Base-by-base conservation (phyloP, 305 asterid genomes). In the Fraxinus dipetala region DNA sequence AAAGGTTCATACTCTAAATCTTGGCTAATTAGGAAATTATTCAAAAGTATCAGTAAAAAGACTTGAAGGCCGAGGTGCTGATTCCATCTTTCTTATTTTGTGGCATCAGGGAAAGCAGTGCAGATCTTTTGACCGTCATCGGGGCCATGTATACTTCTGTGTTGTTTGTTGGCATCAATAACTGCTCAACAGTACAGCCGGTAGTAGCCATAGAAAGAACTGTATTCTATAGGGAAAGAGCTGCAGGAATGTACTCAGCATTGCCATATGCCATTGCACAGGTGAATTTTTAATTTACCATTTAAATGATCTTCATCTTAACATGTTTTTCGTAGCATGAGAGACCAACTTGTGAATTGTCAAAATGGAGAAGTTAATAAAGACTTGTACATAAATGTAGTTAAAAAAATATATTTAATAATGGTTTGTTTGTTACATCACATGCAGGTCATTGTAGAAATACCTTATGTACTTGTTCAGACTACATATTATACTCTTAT, bases 201-300 rank as follows among this genome's bases (percentile, higher is more conserved):
- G 85, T 91, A 24, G 90, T 92, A 35, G 90, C 91, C 2, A 67
- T 84, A 14, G 93, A 92, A 81, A 91, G 94, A 89, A 89, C 92
- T 0, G 94, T 92, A 14, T 91, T 90, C 83, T 92, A 92, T 80
- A 84, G 96, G 40, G 96, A 90, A 82, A 91, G 90, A 35, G 91
- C 94, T 14, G 93, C 94, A 40, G 94, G 96, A 59, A 89, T 89
- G 94, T 91, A 91, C 82, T 90, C 96, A 1, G 91, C 91, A 11
- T 79, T 92, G 14, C 94, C 94, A 81, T 91, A 92, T 85, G 96
- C 96, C 79, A 84, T 91, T 87, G 90, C 92, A 77, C 96, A 92
- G 93, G 96, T 90, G 63, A 48, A 76, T 24, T 22, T 83, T 4
- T 51, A 59, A 31, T 79, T 43, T 69, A 22, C 30, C 6, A 28